Evolutionary conservation across 2,329 filamentous ascomycete species (phyloP).

Genomic region (Cladosporium phlei): DNA sequence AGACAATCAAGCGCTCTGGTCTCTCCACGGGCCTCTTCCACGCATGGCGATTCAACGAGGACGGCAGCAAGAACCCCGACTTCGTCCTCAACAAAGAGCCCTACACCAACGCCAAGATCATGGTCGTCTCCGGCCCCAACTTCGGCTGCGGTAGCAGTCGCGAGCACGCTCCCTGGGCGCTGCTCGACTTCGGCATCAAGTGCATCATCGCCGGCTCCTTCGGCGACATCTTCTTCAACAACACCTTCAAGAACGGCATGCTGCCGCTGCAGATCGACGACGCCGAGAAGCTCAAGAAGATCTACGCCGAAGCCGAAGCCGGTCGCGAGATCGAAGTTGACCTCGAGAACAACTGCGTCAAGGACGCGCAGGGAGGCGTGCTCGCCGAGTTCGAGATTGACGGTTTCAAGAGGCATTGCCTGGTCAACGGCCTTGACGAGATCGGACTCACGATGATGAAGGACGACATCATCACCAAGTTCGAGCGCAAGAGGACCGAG

Average conservation of each 20-base stretch:
- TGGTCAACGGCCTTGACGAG: constrained; percentile 89
- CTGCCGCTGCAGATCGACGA: constrained; percentile 74
- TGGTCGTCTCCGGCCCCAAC: constrained; percentile 86
- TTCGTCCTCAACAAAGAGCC: constrained; percentile 90
- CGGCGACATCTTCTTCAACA: constrained; percentile 98
- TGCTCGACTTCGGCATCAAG: constrained; percentile 93
- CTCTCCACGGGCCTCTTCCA: constrained; percentile 85
- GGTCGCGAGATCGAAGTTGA: constrained; percentile 86
- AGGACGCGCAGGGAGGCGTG: constrained; percentile 66
- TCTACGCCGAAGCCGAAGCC: constrained; percentile 72
- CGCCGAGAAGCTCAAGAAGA: constrained; percentile 59
- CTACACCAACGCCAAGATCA: constrained; percentile 78
- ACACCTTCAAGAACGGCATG: constrained; percentile 99
- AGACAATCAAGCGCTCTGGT: constrained; percentile 97
- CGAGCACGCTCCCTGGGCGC: constrained; percentile 95
- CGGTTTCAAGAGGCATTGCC: constrained; percentile 88
- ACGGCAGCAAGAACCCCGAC: constrained; percentile 66
- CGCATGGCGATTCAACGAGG: constrained; percentile 68
- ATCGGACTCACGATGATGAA: constrained; percentile 92
- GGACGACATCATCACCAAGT: constrained; percentile 79
- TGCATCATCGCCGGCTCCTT: constrained; percentile 85
- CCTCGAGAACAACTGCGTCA: constrained; percentile 77
- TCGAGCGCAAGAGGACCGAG: constrained; percentile 70
- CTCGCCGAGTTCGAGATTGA: constrained; percentile 83
- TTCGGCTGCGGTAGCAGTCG: constrained; percentile 91